Percentiles rank a stretch among this genome's conserved stretches.
Conservation (phyloP, 1,284 basidiomycete genomes). For the Stereum hirsutum region DNA sequence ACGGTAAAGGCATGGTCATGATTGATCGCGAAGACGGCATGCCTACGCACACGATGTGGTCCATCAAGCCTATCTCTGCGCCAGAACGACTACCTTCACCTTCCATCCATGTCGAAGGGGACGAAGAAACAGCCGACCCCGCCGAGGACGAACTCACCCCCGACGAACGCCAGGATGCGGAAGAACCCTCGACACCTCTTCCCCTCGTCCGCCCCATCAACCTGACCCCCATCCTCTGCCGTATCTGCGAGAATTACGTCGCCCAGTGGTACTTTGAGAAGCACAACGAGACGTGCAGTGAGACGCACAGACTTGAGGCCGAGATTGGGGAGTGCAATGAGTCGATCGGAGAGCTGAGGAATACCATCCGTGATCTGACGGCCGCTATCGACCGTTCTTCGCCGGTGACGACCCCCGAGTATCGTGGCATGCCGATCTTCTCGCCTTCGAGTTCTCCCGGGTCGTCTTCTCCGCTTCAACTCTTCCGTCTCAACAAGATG, state of each 20-base stretch:
- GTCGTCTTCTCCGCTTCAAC: slow-evolving; percentile 59
- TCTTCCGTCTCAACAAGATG: slow-evolving; percentile 62
- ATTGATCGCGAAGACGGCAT: slow-evolving; percentile 80
- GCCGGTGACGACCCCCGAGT: slow-evolving; percentile 58
- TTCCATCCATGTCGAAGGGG: slow-evolving; percentile 44
- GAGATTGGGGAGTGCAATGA: slow-evolving; percentile 95
- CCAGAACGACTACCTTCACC: slow-evolving; percentile 58
- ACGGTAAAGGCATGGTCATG: slow-evolving; percentile 99
- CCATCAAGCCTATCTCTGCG: slow-evolving; percentile 78
- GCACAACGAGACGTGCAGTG: slow-evolving; percentile 98
- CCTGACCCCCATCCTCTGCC: slow-evolving; percentile 86
- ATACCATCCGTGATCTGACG: slow-evolving; percentile 71
- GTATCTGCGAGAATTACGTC: slow-evolving; percentile 95
- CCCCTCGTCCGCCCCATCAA: slow-evolving; percentile 71
- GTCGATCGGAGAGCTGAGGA: slow-evolving; percentile 78
- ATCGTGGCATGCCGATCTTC: slow-evolving; percentile 83
- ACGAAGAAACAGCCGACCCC: slow-evolving; percentile 43
- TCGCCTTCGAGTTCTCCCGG: slow-evolving; percentile 59
- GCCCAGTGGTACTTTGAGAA: slow-evolving; percentile 99
- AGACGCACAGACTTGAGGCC: slow-evolving; percentile 93
- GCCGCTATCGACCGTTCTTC: slow-evolving; percentile 57
- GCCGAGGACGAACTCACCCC: slow-evolving; percentile 24
- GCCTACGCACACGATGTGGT: slow-evolving; percentile 99
- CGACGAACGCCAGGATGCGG: slow-evolving; percentile 21
- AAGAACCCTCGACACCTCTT: slow-evolving; percentile 55